Conservation (phyloP, 768 basidiomycete species). For the Agrocybe chaxingu region DNA sequence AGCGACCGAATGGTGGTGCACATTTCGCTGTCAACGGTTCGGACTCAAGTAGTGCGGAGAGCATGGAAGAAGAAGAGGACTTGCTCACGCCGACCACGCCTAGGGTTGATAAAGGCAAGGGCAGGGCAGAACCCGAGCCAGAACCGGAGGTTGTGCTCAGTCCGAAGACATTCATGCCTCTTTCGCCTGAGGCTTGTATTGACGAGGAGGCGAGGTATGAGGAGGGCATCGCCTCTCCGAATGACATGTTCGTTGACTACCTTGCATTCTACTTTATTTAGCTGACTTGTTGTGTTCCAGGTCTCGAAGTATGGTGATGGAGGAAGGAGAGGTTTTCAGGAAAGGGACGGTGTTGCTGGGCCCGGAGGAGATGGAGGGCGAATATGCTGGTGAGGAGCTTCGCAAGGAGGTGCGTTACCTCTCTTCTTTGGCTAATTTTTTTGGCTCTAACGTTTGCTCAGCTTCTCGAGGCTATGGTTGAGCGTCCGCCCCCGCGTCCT, state of each 20-base stretch:
- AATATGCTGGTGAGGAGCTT: conserved; percentile 86
- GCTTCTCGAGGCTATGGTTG: conserved; percentile 85
- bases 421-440: neutral
- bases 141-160: conserved; percentile 71
- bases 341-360: conserved; percentile 81
- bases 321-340: conserved; percentile 95
- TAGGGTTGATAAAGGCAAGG: conserved; percentile 76
- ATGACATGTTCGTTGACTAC: conserved; percentile 43
- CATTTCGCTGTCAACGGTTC: conserved; percentile 2
- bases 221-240: conserved; percentile 35
- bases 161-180: conserved; percentile 50
- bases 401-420: conserved; percentile 58
- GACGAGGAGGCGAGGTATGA: conserved; percentile 31
- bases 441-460: conserved; percentile 22
- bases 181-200: conserved; percentile 51
- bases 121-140: conserved; percentile 63
- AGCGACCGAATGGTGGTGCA: conserved; percentile 13
- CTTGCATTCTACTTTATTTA: neutral
- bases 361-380: conserved; percentile 85
- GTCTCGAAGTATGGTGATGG: conserved; percentile 80
- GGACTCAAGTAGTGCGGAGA: conserved; percentile 15
- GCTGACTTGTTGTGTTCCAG: conserved; percentile 29
- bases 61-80: conserved; percentile 26
- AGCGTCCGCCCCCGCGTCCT: conserved; percentile 76
- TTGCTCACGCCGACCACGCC: conserved; percentile 50